Evolutionary conservation across 495 filamentous ascomycete genomes (phyloP).

Genomic region (Neurospora tetrasperma): DNA sequence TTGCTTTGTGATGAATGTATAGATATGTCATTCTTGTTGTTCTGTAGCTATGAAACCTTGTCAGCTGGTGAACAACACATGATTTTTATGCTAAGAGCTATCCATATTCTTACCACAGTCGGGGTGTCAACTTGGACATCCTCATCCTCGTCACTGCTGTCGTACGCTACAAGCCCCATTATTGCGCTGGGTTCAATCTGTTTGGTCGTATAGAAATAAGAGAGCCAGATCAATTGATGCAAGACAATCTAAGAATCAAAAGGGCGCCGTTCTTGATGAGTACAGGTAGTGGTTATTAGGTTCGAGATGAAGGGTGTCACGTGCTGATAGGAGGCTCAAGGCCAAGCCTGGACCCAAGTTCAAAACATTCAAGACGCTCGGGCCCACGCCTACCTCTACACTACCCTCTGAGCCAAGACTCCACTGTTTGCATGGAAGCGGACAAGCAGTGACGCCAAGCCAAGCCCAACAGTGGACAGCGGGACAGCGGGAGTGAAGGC

Average conservation of each 20-base stretch:
- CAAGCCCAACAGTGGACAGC: not conserved
- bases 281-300: not conserved
- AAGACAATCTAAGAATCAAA: not conserved
- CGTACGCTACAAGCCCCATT: constrained; percentile 65
- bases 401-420: not conserved
- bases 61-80: not conserved
- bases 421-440: not conserved
- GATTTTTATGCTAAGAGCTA: constrained; percentile 4
- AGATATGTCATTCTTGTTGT: not conserved
- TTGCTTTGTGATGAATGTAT: not conserved
- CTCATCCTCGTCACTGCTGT: constrained; percentile 70
- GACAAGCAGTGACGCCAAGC: not conserved
- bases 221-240: not conserved
- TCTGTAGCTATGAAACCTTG: not conserved
- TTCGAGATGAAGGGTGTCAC: constrained; percentile 23
- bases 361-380: not conserved
- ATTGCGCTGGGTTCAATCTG: not conserved
- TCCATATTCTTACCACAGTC: not conserved
- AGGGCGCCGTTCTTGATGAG: not conserved
- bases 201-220: not conserved
- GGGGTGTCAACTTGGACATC: constrained; percentile 19
- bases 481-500: constrained; percentile 15
- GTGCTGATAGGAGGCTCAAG: constrained; percentile 7
- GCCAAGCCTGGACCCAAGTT: not conserved
- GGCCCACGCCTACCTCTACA: not conserved